phyloP scores from a whole-genome alignment of 371 early-diverging fungal genomes.

The Thermomucor indicae-seudaticae region DNA sequence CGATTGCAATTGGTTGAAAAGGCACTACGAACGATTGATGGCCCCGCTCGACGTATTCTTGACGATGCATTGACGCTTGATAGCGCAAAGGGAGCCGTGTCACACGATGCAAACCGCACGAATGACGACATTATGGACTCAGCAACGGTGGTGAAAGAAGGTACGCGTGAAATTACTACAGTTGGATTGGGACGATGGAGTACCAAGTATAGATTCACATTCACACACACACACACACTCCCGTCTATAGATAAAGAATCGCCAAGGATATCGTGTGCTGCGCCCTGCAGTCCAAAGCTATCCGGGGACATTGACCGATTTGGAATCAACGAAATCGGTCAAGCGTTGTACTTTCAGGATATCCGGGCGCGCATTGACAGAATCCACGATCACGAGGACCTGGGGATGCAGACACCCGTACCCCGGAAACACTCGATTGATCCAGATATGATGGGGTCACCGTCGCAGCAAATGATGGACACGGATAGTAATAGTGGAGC shows the following conservation, averaged over 20 bases:
- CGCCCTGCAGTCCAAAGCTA: constrained; percentile 18
- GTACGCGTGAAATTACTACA: background rate
- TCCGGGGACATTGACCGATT: constrained; percentile 18
- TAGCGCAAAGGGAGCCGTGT: background rate
- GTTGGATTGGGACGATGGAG: too few species aligned
- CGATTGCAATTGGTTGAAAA: constrained; percentile 39
- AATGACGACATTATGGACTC: background rate
- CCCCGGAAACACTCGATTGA: too few species aligned
- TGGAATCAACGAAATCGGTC: constrained; percentile 40
- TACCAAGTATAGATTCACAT: too few species aligned
- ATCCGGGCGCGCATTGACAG: constrained; percentile 23
- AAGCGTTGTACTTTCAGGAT: constrained; percentile 39
- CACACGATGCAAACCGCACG: background rate
- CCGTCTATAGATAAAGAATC: constrained; percentile 4
- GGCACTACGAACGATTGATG: constrained; percentile 31
- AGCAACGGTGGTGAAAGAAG: constrained; percentile 1
- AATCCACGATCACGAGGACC: constrained; percentile 12
- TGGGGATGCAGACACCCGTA: background rate
- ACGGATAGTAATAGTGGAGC: constrained; percentile 8
- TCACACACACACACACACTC: too few species aligned
- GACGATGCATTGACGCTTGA: constrained; percentile 15
- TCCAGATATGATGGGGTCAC: too few species aligned
- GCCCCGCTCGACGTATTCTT: constrained; percentile 21
- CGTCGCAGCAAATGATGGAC: background rate
- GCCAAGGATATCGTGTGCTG: constrained; percentile 9